A percentile compares a stretch with the other conserved stretches of the same genome.
phyloP scores from a whole-genome alignment of 2,329 filamentous ascomycete genomes.

The Neofusicoccum laricinum region DNA sequence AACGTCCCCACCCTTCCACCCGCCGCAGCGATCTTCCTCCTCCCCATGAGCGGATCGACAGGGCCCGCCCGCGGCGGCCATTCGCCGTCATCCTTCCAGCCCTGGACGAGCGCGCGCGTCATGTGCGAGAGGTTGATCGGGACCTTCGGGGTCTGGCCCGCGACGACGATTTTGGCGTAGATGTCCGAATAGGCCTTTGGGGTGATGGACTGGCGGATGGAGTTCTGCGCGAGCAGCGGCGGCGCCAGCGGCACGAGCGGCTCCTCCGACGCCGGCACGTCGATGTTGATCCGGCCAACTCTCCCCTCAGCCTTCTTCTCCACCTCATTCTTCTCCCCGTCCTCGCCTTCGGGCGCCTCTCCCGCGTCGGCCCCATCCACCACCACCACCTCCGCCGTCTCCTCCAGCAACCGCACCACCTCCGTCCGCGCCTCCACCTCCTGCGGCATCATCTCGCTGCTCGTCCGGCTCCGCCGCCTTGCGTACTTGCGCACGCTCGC shows the following conservation, averaged over 20 bases:
- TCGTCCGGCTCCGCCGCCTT: constrained; percentile 43
- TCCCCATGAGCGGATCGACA: constrained; percentile 43
- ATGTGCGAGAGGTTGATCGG: constrained; percentile 86
- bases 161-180: constrained; percentile 83
- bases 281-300: not conserved
- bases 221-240: constrained; percentile 70
- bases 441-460: constrained; percentile 26
- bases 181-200: constrained; percentile 74
- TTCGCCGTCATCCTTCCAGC: constrained; percentile 90
- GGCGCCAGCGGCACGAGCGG: constrained; percentile 66
- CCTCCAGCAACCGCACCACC: not conserved
- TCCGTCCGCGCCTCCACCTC: not conserved
- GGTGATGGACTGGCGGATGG: constrained; percentile 73
- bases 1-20: constrained; percentile 5
- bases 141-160: constrained; percentile 76
- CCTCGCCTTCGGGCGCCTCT: not conserved
- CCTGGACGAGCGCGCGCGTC: constrained; percentile 74
- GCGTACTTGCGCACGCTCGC: constrained; percentile 42
- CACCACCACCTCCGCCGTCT: not conserved
- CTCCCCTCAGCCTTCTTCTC: not conserved
- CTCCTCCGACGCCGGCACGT: constrained; percentile 16
- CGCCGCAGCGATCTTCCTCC: constrained; percentile 27
- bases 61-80: constrained; percentile 71
- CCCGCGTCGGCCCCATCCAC: not conserved
- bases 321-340: constrained; percentile 23